Base-by-base conservation (phyloP, 2,329 filamentous ascomycete genomes). In the Pyrenophora tritici-repentis region DNA sequence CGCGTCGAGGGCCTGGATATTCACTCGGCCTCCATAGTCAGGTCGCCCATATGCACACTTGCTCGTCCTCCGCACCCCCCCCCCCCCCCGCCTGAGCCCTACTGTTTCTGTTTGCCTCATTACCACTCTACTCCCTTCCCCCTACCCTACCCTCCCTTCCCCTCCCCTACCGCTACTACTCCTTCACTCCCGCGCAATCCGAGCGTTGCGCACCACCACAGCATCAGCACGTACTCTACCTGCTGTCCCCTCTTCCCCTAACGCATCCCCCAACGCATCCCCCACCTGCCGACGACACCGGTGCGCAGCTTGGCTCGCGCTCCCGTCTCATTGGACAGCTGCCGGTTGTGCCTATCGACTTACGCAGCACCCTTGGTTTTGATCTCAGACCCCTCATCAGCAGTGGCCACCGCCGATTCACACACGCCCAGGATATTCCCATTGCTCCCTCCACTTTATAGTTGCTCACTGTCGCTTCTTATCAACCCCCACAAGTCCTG, bases 21-120 rank as follows among this genome's bases (percentile, higher is more conserved):
- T 17, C 46, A 57, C 57, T 58, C 61, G 26, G 26, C 7, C 56
- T 58, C 48, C 47, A 42, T 50, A 55, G 33, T 36, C 24, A 7
- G 20, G 24, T 29, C 24, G n/a, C 10, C 24, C 24, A 29, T 44
- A 50, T 50, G 49, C 60, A 57, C 59, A 46, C 42, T 53, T 56
- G 42, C 40, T 41, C 50, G 50, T 55, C 50, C 48, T 50, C 35
- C 29, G 45, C 45, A 48, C 40, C 54, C 53, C 59, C 50, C 35
- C 55, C 42, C 49, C 47, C 59, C 62, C 46, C 50, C 48, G 14
- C 22, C 8, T 24, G 16, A 18, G 18, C 18, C 3, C 18, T 18
- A 5, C 5, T 18, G 3, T 5, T 18, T 3, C 18, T 18, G 18
- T 5, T 18, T 3, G 18, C 18, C 18, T 18, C 18, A 18, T 18